Base-by-base conservation (phyloP, 768 basidiomycete genomes). In the Lyophyllum decastes region DNA sequence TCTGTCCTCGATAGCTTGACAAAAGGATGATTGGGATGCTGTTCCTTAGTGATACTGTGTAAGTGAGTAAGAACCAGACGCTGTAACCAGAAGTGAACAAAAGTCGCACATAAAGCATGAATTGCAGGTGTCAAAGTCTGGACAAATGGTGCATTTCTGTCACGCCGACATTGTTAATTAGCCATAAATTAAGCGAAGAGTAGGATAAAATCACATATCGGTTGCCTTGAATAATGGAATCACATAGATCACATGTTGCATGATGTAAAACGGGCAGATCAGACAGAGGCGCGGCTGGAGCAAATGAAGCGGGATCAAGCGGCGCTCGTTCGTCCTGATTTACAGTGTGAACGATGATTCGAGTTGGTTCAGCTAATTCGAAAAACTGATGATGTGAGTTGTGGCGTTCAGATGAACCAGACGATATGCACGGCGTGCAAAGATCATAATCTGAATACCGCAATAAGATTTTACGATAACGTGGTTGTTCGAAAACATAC, bases 61-160 rank as follows among this genome's bases (percentile, higher is more conserved):
- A 34, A 40, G 19, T 19, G 45, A 27, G 44, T 48, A 38, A 60
- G 55, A 19, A 49, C 52, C 11, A 35, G n/a, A 33, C 21, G 25
- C 49, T 30, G 10, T 10, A 30, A 41, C 7, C 8, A 25, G 19
- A 45, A 14, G 12, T 47, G 33, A 17, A 35, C 4, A 22, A 24
- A 7, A 38, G 4, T 63, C 74, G 47, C 66, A 87, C 83, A 73
- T 76, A 72, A 88, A 92, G 72, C 93, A 95, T 16, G 77, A 71
- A 16, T 70, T 66, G 66, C 93, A 95, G 9, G 86, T 81, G 63
- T 95, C 92, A 62, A 86, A 95, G 66, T 95, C 91, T n/a, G 92
- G 91, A 71, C 92, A 94, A 55, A 75, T 68, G 9, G 86, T 57
- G 64, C 91, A 93, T 87, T 92, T 93, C 89, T 92, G 48, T 3